phyloP scores from a whole-genome alignment of 2,329 filamentous ascomycete species.

The Microsporum canis region DNA sequence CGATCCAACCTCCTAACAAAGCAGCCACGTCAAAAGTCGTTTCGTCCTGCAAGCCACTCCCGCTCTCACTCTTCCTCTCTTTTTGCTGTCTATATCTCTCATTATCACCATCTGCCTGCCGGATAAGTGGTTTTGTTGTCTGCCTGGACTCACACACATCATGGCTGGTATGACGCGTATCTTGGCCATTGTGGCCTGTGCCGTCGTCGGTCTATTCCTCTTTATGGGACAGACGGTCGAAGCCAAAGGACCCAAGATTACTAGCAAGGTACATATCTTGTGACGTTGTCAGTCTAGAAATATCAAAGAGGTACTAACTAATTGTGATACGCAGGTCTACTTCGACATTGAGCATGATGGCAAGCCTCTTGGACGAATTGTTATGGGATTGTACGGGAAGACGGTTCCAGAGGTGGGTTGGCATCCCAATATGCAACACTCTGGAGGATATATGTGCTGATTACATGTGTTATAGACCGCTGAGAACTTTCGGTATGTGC shows the following conservation, averaged over 20 bases:
- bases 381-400: constrained; percentile 56
- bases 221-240: constrained; percentile 65
- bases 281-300: not conserved
- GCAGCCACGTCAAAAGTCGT: no score
- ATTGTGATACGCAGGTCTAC: constrained; percentile 41
- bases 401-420: constrained; percentile 50
- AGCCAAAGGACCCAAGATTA: constrained; percentile 89
- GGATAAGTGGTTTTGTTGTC: no score
- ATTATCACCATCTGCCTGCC: no score
- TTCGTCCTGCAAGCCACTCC: no score
- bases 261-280: constrained; percentile 55
- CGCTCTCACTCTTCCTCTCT: no score
- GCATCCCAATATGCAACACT: not conserved
- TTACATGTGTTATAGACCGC: constrained; percentile 38
- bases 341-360: constrained; percentile 56
- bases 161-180: constrained; percentile 69
- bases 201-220: constrained; percentile 62
- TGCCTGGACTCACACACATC: not conserved
- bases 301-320: not conserved
- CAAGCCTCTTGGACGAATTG: constrained; percentile 48
- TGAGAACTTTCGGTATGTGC: constrained; percentile 49
- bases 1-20: no score
- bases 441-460: not conserved
- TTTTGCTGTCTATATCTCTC: no score
- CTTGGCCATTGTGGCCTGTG: constrained; percentile 59